These are phyloP conservation scores for Neoascochyta sp. DNA, from an alignment of 2,329 filamentous ascomycete genomes.

Conservation along the genomic window DNA sequence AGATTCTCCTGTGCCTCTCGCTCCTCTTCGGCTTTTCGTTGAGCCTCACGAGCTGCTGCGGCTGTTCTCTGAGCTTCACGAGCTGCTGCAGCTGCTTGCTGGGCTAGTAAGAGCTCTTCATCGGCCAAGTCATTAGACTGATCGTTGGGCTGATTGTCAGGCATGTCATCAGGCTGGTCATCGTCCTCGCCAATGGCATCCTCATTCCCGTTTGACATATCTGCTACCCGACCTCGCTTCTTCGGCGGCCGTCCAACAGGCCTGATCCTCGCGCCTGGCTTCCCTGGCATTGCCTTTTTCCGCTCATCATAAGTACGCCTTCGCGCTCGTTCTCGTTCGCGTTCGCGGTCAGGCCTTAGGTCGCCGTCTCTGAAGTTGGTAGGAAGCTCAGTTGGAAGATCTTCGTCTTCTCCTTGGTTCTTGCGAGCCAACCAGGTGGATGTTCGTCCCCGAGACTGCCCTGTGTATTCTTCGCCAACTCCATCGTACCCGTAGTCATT, in stretches of 20 bases:
- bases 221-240: no score
- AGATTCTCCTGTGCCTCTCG: constrained; percentile 35
- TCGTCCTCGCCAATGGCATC: constrained; percentile 32
- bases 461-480: constrained; percentile 11
- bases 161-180: no score
- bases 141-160: no score
- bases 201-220: constrained; percentile 22
- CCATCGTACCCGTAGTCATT: constrained; percentile 23
- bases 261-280: constrained; percentile 23
- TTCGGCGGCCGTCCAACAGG: constrained; percentile 24
- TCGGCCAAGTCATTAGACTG: no score
- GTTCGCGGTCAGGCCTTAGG: constrained; percentile 27
- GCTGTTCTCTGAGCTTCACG: constrained; percentile 13
- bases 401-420: constrained; percentile 39
- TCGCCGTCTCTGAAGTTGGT: constrained; percentile 40
- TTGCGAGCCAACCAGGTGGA: constrained; percentile 44
- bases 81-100: constrained; percentile 22
- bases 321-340: constrained; percentile 19
- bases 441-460: constrained; percentile 20
- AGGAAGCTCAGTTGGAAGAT: constrained; percentile 44
- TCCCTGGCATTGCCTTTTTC: constrained; percentile 23
- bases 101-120: constrained; percentile 23
- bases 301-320: constrained; percentile 20
- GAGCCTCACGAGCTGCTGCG: constrained; percentile 10
- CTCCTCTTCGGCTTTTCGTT: constrained; percentile 19